These are phyloP conservation scores for Linanthus parryae DNA, from an alignment of 148 eudicot species.

Conservation along the genomic window DNA sequence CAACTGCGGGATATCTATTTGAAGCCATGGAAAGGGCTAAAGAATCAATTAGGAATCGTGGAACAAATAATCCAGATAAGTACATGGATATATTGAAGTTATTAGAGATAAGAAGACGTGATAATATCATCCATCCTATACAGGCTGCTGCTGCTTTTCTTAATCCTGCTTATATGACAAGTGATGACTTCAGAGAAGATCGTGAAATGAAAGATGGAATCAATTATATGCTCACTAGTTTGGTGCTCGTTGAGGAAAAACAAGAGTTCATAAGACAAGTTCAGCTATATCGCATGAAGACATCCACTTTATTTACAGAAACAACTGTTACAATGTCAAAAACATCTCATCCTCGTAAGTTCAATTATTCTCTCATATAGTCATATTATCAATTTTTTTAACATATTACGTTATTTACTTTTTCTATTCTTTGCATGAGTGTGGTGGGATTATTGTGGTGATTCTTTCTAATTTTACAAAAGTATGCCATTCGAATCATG, in stretches of 20 bases:
- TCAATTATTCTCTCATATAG: not conserved
- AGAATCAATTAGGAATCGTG: not conserved
- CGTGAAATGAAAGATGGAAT: slow-evolving; percentile 4
- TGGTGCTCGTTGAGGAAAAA: not conserved
- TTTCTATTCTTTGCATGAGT: not conserved
- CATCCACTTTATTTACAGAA: not conserved
- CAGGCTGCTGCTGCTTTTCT: too few relatives aligned
- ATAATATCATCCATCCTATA: not conserved
- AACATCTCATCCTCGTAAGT: slow-evolving; percentile 1
- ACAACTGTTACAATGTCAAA: not conserved
- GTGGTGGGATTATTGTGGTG: slow-evolving; percentile 9
- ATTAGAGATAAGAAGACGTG: not conserved
- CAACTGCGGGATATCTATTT: not conserved
- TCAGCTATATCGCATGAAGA: not conserved
- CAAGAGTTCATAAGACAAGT: not conserved
- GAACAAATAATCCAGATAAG: not conserved
- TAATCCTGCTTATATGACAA: not conserved
- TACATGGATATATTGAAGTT: not conserved
- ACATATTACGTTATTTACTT: not conserved
- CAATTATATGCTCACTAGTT: not conserved
- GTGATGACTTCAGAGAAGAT: not conserved
- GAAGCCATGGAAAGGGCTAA: slow-evolving; percentile 2
- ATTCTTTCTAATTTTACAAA: not conserved
- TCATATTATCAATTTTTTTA: not conserved
- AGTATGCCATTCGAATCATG: not conserved